phyloP scores from a whole-genome alignment of 305 asterid genomes.

The Fraxinus albicans region DNA sequence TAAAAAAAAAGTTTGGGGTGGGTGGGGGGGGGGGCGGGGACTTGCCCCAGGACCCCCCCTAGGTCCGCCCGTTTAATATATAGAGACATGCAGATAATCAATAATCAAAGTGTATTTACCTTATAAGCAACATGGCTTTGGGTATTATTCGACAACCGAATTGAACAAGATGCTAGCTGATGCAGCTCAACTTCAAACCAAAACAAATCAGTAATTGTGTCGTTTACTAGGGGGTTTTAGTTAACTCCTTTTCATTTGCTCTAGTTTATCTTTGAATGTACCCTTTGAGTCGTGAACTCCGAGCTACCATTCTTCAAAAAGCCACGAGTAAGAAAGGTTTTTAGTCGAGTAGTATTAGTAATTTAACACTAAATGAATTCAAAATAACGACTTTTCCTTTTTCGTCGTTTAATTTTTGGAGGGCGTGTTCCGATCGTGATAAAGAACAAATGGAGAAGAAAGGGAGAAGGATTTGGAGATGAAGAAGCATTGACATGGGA shows the following conservation, averaged over 20 bases:
- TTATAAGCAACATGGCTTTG: constrained; percentile 41
- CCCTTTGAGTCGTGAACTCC: no score
- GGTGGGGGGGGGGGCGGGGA: no score
- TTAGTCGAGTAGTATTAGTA: not conserved
- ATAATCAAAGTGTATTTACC: not conserved
- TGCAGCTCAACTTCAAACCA: constrained; percentile 43
- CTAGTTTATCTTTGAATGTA: no score
- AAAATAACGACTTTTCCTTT: not conserved
- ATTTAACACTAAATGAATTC: not conserved
- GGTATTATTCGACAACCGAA: constrained; percentile 43
- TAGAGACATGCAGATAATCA: not conserved
- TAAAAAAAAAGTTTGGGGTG: no score
- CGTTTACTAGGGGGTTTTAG: no score
- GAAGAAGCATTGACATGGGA: no score
- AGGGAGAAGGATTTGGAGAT: no score
- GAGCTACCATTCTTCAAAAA: no score
- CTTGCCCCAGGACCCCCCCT: no score
- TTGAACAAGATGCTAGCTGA: constrained; percentile 45
- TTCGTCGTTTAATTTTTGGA: not conserved
- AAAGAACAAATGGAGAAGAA: no score
- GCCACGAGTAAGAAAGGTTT: no score
- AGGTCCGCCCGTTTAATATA: not conserved
- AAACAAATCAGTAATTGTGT: not conserved
- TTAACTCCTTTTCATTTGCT: no score
- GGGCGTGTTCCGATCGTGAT: not conserved